These are phyloP conservation scores for Eucalyptus regnans DNA, from an alignment of 345 rosid genomes.

Conservation along the genomic window DNA sequence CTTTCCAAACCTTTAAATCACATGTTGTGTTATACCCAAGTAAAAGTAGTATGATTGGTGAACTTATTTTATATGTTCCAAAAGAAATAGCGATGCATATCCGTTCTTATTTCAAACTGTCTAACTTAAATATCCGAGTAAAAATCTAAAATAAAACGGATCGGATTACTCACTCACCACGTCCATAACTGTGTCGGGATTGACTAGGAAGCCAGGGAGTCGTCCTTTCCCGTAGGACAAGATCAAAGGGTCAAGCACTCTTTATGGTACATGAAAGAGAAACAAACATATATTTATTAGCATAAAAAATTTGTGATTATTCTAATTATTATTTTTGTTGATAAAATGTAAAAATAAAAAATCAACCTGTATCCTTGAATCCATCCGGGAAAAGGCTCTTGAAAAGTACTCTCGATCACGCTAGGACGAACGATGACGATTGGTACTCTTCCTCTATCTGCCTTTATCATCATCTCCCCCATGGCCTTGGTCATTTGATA, in stretches of 20 bases:
- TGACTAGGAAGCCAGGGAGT: slow-evolving; percentile 6
- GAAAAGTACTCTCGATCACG: slow-evolving; percentile 8
- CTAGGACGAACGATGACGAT: slow-evolving; percentile 19
- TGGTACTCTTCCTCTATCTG: slow-evolving; percentile 5
- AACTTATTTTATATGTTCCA: no score
- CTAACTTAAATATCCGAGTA: no score
- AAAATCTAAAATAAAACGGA: no score
- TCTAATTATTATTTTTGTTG: not conserved
- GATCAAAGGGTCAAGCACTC: slow-evolving; percentile 24
- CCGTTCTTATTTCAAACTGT: no score
- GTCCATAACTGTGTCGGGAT: slow-evolving; percentile 4
- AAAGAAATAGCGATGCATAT: no score
- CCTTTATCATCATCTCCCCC: slow-evolving; percentile 16
- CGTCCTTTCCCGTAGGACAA: slow-evolving; percentile 18
- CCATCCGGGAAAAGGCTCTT: slow-evolving; percentile 32
- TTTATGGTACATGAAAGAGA: not conserved
- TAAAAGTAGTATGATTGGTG: no score
- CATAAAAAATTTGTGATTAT: no score
- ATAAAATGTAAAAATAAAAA: not conserved
- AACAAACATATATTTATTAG: not conserved
- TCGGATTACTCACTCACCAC: not conserved
- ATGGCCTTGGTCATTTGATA: slow-evolving; percentile 25
- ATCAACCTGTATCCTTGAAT: slow-evolving; percentile 13
- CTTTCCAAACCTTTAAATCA: no score
- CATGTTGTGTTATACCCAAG: no score